A percentile compares a stretch with the other conserved stretches of the same genome.
Evolutionary conservation across 1,139 yeast genomes (phyloP).

Genomic region (Yamadazyma siamensis): DNA sequence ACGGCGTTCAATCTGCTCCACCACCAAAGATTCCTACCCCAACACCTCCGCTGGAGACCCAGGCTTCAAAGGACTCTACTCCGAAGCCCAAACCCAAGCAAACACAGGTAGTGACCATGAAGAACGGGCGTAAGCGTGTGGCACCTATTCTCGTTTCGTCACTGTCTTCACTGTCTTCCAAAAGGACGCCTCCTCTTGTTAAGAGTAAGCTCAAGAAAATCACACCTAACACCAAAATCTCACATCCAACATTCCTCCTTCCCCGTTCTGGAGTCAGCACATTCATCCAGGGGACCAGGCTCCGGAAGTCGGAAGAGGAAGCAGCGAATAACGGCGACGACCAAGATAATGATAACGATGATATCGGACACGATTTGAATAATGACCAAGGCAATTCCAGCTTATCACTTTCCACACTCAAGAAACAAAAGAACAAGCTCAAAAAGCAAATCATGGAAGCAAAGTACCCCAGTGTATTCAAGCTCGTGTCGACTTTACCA

Average conservation of each 20-base stretch:
- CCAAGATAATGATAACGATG: conserved; percentile 42
- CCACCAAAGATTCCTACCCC: conserved; percentile 2
- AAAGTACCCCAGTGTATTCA: conserved; percentile 38
- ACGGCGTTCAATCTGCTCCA: not conserved
- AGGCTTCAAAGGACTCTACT: conserved; percentile 1
- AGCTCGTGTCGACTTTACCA: conserved; percentile 32
- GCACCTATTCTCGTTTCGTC: conserved; percentile 76
- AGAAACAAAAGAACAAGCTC: conserved; percentile 31
- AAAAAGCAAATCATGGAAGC: conserved; percentile 30
- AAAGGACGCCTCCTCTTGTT: conserved; percentile 3
- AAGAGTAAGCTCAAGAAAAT: conserved; percentile 15
- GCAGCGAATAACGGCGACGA: conserved; percentile 19
- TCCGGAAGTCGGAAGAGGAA: conserved; percentile 13
- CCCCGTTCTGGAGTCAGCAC: conserved; percentile 50
- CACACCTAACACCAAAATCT: conserved; percentile 28
- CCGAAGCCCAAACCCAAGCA: conserved; percentile 11
- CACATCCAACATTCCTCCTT: conserved; percentile 38
- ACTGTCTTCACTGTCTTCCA: conserved; percentile 25
- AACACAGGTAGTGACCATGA: conserved; percentile 46
- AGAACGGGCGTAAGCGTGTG: conserved; percentile 82
- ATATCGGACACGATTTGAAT: conserved; percentile 34
- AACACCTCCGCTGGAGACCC: not conserved
- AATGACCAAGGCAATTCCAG: conserved; percentile 13
- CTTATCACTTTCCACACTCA: conserved; percentile 32
- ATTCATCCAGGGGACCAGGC: conserved; percentile 43